Evolutionary conservation across 2,329 filamentous ascomycete genomes (phyloP).

Genomic region (Pseudogymnoascus pannorum): DNA sequence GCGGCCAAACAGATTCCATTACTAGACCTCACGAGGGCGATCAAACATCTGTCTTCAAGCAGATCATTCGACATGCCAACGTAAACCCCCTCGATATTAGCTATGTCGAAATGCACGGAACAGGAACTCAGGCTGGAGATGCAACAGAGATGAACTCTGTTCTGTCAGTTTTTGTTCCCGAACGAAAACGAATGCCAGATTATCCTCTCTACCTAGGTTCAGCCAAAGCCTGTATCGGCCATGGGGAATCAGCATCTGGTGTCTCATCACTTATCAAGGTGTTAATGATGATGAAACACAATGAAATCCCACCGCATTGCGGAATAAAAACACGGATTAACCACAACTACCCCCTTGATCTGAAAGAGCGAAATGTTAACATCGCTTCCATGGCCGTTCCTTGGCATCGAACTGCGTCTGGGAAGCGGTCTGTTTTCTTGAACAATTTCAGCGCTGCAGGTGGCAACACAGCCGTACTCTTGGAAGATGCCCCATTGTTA

Average conservation of each 20-base stretch:
- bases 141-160: constrained; percentile 60
- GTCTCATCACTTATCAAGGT: constrained; percentile 23
- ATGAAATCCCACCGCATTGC: constrained; percentile 21
- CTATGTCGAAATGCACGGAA: constrained; percentile 83
- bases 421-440: constrained; percentile 30
- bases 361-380: constrained; percentile 27
- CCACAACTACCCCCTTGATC: constrained; percentile 23
- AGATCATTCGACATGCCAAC: constrained; percentile 51
- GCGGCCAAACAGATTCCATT: constrained; percentile 69
- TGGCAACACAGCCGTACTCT: constrained; percentile 20
- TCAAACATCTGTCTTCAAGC: constrained; percentile 61
- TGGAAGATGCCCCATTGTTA: constrained; percentile 18
- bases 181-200: constrained; percentile 37
- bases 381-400: constrained; percentile 18
- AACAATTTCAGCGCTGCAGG: constrained; percentile 43
- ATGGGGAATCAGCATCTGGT: constrained; percentile 22
- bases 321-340: constrained; percentile 28
- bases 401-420: constrained; percentile 30
- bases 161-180: background rate
- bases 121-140: constrained; percentile 75
- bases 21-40: constrained; percentile 71
- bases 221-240: constrained; percentile 20
- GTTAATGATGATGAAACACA: constrained; percentile 25
- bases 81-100: constrained; percentile 70
- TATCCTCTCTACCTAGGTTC: constrained; percentile 42